Conservation (phyloP, 140 eudicot species). For the Oenanthe javanica region DNA sequence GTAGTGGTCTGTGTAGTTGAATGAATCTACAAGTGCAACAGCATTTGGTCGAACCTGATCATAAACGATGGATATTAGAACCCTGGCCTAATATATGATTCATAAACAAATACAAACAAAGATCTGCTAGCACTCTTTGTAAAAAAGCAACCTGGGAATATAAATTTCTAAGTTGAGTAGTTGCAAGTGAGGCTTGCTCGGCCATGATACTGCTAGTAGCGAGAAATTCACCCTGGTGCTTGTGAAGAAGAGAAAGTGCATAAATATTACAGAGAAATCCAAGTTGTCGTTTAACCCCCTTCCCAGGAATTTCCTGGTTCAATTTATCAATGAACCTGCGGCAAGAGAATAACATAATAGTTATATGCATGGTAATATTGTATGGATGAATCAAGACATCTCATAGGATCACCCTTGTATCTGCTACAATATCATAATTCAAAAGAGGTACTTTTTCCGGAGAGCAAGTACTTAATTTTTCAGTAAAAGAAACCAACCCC, state of each 20-base stretch:
- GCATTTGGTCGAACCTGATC: slow-evolving; percentile 84
- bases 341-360: neutral
- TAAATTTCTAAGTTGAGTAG: slow-evolving; percentile 71
- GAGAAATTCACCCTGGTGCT: slow-evolving; percentile 87
- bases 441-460: no score
- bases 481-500: no score
- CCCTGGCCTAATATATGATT: neutral
- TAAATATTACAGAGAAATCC: slow-evolving; percentile 64
- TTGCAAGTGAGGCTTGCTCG: slow-evolving; percentile 83
- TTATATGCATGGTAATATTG: neutral
- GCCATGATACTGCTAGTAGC: slow-evolving; percentile 66
- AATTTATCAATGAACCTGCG: slow-evolving; percentile 52
- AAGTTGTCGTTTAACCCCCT: slow-evolving; percentile 60
- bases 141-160: slow-evolving; percentile 56
- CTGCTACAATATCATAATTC: neutral
- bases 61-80: neutral
- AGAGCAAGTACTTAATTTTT: neutral
- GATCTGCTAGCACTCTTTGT: neutral
- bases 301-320: slow-evolving; percentile 67
- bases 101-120: neutral
- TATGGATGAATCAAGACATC: no score
- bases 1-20: slow-evolving; percentile 91
- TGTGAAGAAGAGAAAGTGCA: slow-evolving; percentile 65
- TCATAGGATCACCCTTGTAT: neutral
- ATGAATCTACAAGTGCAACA: slow-evolving; percentile 74